A percentile compares a stretch with the other conserved stretches of the same genome.
Evolutionary conservation across 2,329 filamentous ascomycete genomes (phyloP).

Genomic region (Aspergillus sergii): DNA sequence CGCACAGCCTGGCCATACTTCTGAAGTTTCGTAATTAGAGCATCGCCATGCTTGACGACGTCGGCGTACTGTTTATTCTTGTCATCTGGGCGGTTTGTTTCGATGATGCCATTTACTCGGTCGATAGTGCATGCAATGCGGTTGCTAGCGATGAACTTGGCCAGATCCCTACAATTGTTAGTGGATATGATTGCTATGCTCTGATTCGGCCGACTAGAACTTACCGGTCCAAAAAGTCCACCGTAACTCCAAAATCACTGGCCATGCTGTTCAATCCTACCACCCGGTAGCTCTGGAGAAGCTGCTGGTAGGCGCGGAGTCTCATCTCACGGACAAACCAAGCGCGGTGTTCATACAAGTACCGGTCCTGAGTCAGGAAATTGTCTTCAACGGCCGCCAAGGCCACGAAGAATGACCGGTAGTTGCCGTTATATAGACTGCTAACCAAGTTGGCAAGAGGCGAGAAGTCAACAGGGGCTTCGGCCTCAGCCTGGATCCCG

Average conservation of each 20-base stretch:
- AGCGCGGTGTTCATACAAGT: constrained; percentile 90
- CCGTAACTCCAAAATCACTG: constrained; percentile 91
- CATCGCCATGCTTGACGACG: constrained; percentile 95
- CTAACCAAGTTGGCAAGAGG: constrained; percentile 84
- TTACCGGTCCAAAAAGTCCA: constrained; percentile 93
- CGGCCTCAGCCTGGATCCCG: constrained; percentile 71
- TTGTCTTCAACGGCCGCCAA: constrained; percentile 88
- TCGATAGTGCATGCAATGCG: constrained; percentile 97
- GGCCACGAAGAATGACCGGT: constrained; percentile 89
- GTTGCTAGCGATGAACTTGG: constrained; percentile 93
- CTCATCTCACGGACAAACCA: constrained; percentile 99
- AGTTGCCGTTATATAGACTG: constrained; percentile 90
- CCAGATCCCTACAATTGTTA: constrained; percentile 70
- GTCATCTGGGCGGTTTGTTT: constrained; percentile 96
- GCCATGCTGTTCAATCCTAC: constrained; percentile 98
- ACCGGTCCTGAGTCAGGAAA: constrained; percentile 92
- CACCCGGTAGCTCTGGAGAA: constrained; percentile 94
- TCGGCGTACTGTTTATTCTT: constrained; percentile 99
- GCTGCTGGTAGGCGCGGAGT: constrained; percentile 91
- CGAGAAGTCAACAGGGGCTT: constrained; percentile 84
- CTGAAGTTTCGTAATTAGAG: constrained; percentile 97
- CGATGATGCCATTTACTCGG: constrained; percentile 93
- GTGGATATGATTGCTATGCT: constrained; percentile 6
- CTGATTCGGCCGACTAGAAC: constrained; percentile 28
- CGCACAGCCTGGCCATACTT: constrained; percentile 98